phyloP scores from a whole-genome alignment of 2,329 filamentous ascomycete genomes.

The Pezicula rhizophila region DNA sequence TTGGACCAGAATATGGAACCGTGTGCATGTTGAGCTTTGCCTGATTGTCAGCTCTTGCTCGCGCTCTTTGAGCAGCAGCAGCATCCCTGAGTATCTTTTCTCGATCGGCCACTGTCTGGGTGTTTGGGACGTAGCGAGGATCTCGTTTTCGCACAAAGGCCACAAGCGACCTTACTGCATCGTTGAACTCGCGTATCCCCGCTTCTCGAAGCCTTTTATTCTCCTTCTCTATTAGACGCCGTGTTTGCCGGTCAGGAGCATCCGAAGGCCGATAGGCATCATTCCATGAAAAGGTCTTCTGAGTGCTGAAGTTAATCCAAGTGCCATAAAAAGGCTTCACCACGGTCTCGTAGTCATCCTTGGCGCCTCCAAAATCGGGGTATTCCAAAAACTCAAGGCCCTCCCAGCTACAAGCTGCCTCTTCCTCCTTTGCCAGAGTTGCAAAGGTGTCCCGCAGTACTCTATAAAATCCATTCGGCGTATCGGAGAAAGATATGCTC shows the following conservation, averaged over 20 bases:
- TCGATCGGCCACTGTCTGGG: slow-evolving; percentile 72
- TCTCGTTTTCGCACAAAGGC: slow-evolving; percentile 88
- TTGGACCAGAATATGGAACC: slow-evolving; percentile 71
- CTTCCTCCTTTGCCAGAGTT: slow-evolving; percentile 74
- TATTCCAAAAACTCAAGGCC: slow-evolving; percentile 57
- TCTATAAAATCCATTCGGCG: slow-evolving; percentile 77
- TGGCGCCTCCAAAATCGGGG: slow-evolving; percentile 75
- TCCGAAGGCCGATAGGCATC: slow-evolving; percentile 79
- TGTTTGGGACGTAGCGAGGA: slow-evolving; percentile 73
- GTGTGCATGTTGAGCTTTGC: slow-evolving; percentile 60
- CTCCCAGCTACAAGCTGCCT: slow-evolving; percentile 65
- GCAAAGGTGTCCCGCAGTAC: slow-evolving; percentile 72
- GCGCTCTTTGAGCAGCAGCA: slow-evolving; percentile 76
- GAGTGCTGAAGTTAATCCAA: slow-evolving; percentile 79
- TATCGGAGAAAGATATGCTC: slow-evolving; percentile 73
- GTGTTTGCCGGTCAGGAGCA: slow-evolving; percentile 76
- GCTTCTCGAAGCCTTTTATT: slow-evolving; percentile 82
- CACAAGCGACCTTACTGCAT: slow-evolving; percentile 80
- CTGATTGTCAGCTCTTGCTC: slow-evolving; percentile 74
- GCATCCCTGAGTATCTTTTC: slow-evolving; percentile 73
- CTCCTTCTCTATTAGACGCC: slow-evolving; percentile 90
- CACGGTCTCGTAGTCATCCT: slow-evolving; percentile 67
- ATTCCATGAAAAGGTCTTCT: slow-evolving; percentile 83
- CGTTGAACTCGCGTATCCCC: slow-evolving; percentile 82
- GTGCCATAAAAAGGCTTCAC: slow-evolving; percentile 74